These are phyloP conservation scores for Syncephalastrum monosporum DNA, from an alignment of 371 early-diverging fungal species.

Conservation along the genomic window DNA sequence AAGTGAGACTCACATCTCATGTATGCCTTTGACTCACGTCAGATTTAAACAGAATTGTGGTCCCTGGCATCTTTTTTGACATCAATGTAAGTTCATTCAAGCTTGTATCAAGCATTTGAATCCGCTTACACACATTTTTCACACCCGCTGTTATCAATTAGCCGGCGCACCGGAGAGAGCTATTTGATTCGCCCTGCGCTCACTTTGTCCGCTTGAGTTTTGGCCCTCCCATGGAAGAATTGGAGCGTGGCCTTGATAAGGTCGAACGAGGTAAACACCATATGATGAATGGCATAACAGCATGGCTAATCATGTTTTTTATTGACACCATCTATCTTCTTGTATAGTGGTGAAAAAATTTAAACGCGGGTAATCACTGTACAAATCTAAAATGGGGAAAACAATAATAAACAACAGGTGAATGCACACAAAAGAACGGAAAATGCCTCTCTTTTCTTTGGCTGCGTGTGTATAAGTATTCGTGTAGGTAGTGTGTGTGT, in stretches of 20 bases:
- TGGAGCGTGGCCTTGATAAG: constrained; percentile 39
- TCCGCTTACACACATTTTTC: not conserved
- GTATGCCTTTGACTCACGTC: not conserved
- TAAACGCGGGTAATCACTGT: too few species aligned
- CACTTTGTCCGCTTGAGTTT: constrained; percentile 53
- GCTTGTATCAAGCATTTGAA: not conserved
- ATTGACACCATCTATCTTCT: too few species aligned
- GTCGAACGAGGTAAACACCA: constrained; percentile 21
- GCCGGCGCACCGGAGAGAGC: constrained; percentile 53
- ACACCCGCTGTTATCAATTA: constrained; percentile 4
- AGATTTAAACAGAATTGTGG: constrained; percentile 29
- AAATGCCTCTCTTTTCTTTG: not conserved
- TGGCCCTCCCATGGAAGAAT: constrained; percentile 51
- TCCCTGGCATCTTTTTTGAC: constrained; percentile 57
- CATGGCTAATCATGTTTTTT: not conserved
- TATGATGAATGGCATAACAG: too few species aligned
- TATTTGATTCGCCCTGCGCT: constrained; percentile 53
- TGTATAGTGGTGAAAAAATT: too few species aligned
- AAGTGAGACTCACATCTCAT: constrained; percentile 8
- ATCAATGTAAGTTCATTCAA: constrained; percentile 36
- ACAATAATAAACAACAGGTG: not conserved
- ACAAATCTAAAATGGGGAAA: not conserved
- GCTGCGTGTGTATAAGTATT: too few species aligned
- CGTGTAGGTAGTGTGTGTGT: too few species aligned
- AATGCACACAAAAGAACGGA: not conserved